Evolutionary conservation across 2,329 filamentous ascomycete species (phyloP).

Genomic region (Macrophomina tecta): DNA sequence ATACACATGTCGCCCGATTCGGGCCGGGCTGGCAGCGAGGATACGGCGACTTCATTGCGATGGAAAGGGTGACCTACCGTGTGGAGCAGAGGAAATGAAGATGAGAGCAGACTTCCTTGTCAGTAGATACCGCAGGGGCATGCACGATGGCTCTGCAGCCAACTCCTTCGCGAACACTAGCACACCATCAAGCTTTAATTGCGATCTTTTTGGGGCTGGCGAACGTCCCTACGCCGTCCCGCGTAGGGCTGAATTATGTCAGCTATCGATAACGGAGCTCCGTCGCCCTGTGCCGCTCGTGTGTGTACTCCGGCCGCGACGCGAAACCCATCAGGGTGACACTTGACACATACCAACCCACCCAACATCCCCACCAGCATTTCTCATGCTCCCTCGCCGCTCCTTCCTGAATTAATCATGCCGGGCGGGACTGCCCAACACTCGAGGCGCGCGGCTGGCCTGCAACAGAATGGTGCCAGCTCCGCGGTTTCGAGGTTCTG

Average conservation of each 20-base stretch:
- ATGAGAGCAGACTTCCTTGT: not conserved
- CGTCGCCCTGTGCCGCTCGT: not conserved
- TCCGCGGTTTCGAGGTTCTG: conserved; percentile 25
- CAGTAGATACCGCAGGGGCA: not conserved
- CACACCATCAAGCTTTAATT: conserved; percentile 2
- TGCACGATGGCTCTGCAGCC: not conserved
- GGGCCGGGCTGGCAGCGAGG: not conserved
- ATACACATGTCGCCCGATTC: conserved; percentile 1
- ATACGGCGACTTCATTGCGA: not conserved
- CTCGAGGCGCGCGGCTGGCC: conserved; percentile 21
- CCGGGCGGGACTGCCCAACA: conserved; percentile 19
- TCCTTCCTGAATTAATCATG: conserved; percentile 13
- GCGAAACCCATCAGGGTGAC: conserved; percentile 20
- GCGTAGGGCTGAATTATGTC: conserved; percentile 20
- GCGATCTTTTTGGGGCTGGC: conserved; percentile 7
- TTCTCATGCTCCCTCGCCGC: conserved; percentile 1
- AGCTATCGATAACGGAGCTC: conserved; percentile 15
- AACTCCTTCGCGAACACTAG: not conserved
- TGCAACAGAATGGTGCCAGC: conserved; percentile 22
- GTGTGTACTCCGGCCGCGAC: not conserved
- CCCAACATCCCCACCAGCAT: not conserved
- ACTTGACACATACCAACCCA: conserved; percentile 3
- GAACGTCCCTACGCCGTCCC: conserved; percentile 4
- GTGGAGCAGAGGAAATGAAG: not conserved
- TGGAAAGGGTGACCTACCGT: not conserved